Evolutionary conservation across 2,329 filamentous ascomycete species (phyloP).

Genomic region (Phyllosticta capitalensis): DNA sequence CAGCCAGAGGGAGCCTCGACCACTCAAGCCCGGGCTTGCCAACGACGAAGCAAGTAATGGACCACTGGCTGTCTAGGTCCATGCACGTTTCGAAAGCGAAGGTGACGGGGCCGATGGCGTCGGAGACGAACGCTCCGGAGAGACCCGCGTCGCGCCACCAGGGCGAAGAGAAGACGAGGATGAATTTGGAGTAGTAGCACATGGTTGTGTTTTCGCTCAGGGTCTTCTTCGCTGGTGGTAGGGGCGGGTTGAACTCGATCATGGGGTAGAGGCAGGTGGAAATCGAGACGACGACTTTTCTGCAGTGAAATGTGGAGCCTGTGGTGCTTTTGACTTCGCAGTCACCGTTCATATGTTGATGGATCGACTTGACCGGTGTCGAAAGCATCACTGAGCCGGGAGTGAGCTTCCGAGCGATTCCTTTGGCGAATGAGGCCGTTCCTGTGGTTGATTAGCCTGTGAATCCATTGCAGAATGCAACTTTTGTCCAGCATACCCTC

Average conservation of each 20-base stretch:
- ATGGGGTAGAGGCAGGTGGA: constrained; percentile 34
- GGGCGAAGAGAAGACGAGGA: constrained; percentile 36
- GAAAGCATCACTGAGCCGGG: constrained; percentile 20
- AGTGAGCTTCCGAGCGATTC: constrained; percentile 28
- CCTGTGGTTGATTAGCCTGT: not conserved
- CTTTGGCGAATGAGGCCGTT: constrained; percentile 16
- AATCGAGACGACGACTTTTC: constrained; percentile 39
- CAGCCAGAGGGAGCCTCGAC: constrained; percentile 17
- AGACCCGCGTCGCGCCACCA: constrained; percentile 40
- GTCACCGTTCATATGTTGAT: constrained; percentile 15
- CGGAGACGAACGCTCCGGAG: constrained; percentile 23
- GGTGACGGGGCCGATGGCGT: constrained; percentile 13
- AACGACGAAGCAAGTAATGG: constrained; percentile 36
- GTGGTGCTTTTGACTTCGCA: constrained; percentile 19
- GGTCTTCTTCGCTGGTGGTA: not conserved
- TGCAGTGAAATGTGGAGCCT: constrained; percentile 28
- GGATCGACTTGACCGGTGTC: constrained; percentile 23
- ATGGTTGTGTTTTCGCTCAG: not conserved
- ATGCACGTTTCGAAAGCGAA: constrained; percentile 19
- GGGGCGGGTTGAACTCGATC: not conserved
- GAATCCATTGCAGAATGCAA: not conserved
- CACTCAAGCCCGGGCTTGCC: constrained; percentile 30
- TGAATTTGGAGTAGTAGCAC: constrained; percentile 45
- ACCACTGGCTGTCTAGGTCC: constrained; percentile 17
- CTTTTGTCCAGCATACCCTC: not conserved